Evolutionary conservation across 2,329 filamentous ascomycete genomes (phyloP).

Genomic region (Scedosporium apiospermum): DNA sequence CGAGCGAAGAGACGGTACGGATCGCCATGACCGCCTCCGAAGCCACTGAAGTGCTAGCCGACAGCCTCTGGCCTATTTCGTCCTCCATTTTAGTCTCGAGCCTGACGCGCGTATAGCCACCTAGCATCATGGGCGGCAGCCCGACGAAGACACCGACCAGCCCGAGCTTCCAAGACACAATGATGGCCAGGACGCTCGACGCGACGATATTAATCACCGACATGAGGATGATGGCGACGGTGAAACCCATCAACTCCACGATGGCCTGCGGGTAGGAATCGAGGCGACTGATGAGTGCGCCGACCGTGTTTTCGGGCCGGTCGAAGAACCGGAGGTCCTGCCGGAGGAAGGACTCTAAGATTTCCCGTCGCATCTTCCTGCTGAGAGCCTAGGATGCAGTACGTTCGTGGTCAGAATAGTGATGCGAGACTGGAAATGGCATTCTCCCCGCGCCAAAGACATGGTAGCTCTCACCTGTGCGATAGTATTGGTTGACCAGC

Average conservation of each 20-base stretch:
- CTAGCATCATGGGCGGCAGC: constrained; percentile 31
- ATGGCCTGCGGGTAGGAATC: constrained; percentile 34
- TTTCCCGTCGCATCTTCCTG: constrained; percentile 24
- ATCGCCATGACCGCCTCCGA: constrained; percentile 40
- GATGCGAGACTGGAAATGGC: neutral
- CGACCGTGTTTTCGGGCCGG: constrained; percentile 24
- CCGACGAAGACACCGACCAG: constrained; percentile 35
- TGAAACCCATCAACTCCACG: constrained; percentile 40
- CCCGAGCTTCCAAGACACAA: constrained; percentile 39
- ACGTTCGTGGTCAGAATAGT: neutral
- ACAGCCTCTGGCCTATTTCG: constrained; percentile 30
- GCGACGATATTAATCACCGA: constrained; percentile 34
- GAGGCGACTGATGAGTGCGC: constrained; percentile 26
- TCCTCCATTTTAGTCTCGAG: constrained; percentile 36
- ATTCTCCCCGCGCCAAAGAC: neutral
- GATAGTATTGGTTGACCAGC: constrained; percentile 26
- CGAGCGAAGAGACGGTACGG: constrained; percentile 37
- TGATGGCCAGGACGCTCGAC: constrained; percentile 34
- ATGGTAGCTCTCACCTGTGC: constrained; percentile 13
- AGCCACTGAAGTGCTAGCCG: constrained; percentile 36
- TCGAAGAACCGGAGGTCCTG: constrained; percentile 44
- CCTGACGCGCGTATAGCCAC: constrained; percentile 37
- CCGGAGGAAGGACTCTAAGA: constrained; percentile 41
- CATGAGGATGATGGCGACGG: constrained; percentile 34
- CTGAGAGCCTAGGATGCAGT: constrained; percentile 20